Percentiles rank a stretch among this genome's conserved stretches.
phyloP scores from a whole-genome alignment of 2,329 filamentous ascomycete genomes.

The Podosphaera leucotricha region DNA sequence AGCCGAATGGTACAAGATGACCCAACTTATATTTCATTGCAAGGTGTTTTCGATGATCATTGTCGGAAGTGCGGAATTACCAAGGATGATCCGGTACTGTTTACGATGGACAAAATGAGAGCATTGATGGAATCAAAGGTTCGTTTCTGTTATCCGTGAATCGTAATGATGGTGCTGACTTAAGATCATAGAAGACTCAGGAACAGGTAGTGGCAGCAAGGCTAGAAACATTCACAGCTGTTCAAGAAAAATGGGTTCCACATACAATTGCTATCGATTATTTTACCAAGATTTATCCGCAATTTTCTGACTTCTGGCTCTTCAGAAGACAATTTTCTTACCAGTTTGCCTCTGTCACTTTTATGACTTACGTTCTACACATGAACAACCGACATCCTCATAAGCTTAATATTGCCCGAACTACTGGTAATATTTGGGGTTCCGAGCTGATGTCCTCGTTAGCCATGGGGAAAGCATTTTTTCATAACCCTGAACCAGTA shows the following conservation, averaged over 20 bases:
- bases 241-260: slow-evolving; percentile 84
- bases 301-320: slow-evolving; percentile 88
- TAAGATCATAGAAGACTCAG: slow-evolving; percentile 28
- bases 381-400: slow-evolving; percentile 91
- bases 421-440: slow-evolving; percentile 85
- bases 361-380: slow-evolving; percentile 96
- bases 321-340: slow-evolving; percentile 96
- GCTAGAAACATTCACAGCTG: slow-evolving; percentile 79
- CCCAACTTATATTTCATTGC: slow-evolving; percentile 75
- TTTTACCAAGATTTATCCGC: slow-evolving; percentile 70
- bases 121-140: slow-evolving; percentile 38
- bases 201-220: slow-evolving; percentile 51
- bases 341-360: slow-evolving; percentile 81
- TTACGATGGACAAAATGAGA: slow-evolving; percentile 84
- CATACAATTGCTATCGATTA: slow-evolving; percentile 64
- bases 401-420: slow-evolving; percentile 78
- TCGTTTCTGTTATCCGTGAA: not conserved
- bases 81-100: slow-evolving; percentile 88
- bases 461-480: slow-evolving; percentile 61
- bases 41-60: slow-evolving; percentile 90
- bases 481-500: slow-evolving; percentile 86
- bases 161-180: not conserved
- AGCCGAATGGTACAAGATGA: slow-evolving; percentile 94
- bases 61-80: slow-evolving; percentile 67
- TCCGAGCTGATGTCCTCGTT: slow-evolving; percentile 83